phyloP scores from a whole-genome alignment of 2,329 filamentous ascomycete genomes.

The Fusarium sp. region DNA sequence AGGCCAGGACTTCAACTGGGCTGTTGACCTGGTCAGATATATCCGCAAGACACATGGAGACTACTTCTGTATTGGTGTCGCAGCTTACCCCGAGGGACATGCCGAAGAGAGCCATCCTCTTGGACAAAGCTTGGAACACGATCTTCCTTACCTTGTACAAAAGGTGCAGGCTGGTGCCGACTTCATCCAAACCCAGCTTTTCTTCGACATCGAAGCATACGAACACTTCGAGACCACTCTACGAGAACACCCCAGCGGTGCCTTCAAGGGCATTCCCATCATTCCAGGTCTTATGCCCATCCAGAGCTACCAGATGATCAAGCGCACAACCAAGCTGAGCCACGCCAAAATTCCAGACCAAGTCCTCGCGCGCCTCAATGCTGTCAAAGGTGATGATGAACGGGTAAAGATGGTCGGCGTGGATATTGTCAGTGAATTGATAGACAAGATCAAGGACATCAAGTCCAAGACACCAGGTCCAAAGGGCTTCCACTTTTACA shows the following conservation, averaged over 20 bases:
- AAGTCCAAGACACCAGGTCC: slow-evolving; percentile 68
- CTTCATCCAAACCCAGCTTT: slow-evolving; percentile 98
- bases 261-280: slow-evolving; percentile 88
- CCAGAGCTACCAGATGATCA: slow-evolving; percentile 96
- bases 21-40: slow-evolving; percentile 88
- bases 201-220: slow-evolving; percentile 91
- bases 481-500: slow-evolving; percentile 96
- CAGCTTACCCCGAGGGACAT: slow-evolving; percentile 95
- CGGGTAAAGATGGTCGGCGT: slow-evolving; percentile 83
- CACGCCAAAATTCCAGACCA: slow-evolving; percentile 83
- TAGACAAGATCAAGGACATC: slow-evolving; percentile 79
- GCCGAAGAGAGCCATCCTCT: slow-evolving; percentile 87
- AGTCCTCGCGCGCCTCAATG: slow-evolving; percentile 77
- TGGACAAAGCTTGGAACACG: slow-evolving; percentile 76
- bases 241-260: slow-evolving; percentile 83
- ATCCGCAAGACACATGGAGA: slow-evolving; percentile 88
- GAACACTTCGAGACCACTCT: slow-evolving; percentile 81
- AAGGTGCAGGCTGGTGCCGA: slow-evolving; percentile 93
- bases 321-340: slow-evolving; percentile 92
- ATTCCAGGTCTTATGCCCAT: slow-evolving; percentile 98
- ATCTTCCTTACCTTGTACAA: slow-evolving; percentile 89
- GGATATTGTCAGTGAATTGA: slow-evolving; percentile 85
- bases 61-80: slow-evolving; percentile 96
- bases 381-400: slow-evolving; percentile 82
- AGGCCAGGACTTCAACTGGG: slow-evolving; percentile 87